These are phyloP conservation scores for Dalbergia cochinchinensis DNA, from an alignment of 306 rosid genomes.

Conservation along the genomic window DNA sequence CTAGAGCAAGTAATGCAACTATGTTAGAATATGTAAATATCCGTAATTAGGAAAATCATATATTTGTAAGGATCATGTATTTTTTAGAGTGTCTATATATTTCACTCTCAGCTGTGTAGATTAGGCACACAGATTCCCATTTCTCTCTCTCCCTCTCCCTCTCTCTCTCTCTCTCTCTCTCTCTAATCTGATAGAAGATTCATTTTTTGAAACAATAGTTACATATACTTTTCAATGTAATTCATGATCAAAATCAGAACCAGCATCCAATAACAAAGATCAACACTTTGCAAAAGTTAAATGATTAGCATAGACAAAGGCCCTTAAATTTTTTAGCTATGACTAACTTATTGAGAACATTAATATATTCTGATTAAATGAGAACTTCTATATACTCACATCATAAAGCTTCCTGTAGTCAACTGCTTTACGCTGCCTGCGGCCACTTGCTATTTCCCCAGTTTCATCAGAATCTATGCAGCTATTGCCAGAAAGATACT, in stretches of 20 bases:
- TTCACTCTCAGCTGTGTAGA: too few species aligned
- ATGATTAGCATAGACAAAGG: not conserved
- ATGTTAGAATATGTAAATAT: too few species aligned
- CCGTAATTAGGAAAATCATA: too few species aligned
- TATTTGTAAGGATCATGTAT: too few species aligned
- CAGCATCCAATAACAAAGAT: conserved; percentile 15
- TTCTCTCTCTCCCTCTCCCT: too few species aligned
- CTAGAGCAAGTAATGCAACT: not conserved
- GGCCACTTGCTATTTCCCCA: conserved; percentile 60
- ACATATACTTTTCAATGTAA: conserved; percentile 14
- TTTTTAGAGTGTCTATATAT: too few species aligned
- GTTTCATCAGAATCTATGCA: conserved; percentile 69
- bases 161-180: too few species aligned
- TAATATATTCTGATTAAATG: not conserved
- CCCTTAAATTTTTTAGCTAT: conserved; percentile 41
- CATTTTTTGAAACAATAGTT: conserved; percentile 23
- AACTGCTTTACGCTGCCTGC: conserved; percentile 82
- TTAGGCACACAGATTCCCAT: too few species aligned
- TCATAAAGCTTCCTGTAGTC: conserved; percentile 81
- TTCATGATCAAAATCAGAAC: conserved; percentile 7
- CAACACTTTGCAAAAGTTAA: not conserved
- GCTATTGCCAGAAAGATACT: conserved; percentile 50
- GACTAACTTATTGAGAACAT: conserved; percentile 6
- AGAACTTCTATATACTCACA: conserved; percentile 59
- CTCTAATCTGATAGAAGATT: conserved; percentile 1